Conservation (phyloP, 441 rosid genomes). For the Rhodomyrtus psidioides region DNA sequence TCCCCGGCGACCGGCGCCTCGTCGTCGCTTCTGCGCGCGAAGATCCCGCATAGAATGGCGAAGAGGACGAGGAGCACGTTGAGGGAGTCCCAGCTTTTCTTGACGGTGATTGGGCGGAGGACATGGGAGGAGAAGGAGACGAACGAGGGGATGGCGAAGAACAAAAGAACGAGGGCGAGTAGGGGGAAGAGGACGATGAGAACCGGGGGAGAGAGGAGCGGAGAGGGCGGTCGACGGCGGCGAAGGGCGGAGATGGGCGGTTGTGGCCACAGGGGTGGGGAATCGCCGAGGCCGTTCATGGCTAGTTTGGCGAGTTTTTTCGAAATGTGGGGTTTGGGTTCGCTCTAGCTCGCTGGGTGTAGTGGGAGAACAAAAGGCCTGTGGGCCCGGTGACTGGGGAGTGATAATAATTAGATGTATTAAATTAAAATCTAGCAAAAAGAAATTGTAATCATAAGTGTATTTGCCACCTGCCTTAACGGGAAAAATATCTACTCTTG, state of each 20-base stretch:
- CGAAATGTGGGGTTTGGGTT: neutral
- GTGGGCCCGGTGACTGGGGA: no score
- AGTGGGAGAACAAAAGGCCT: neutral
- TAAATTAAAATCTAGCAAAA: neutral
- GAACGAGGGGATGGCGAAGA: conserved; percentile 34
- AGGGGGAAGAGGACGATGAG: conserved; percentile 40
- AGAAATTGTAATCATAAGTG: neutral
- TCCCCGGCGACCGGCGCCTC: conserved; percentile 16
- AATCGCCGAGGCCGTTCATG: conserved; percentile 22
- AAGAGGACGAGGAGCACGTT: conserved; percentile 51
- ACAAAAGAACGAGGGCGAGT: conserved; percentile 27
- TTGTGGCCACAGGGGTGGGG: conserved; percentile 44
- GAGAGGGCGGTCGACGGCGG: conserved; percentile 27
- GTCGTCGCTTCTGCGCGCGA: conserved; percentile 49
- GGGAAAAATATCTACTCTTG: neutral
- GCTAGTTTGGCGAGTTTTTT: neutral
- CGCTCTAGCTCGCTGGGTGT: neutral
- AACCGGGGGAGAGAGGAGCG: conserved; percentile 32
- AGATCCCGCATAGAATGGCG: conserved; percentile 64
- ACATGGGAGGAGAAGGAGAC: conserved; percentile 32
- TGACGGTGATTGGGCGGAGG: conserved; percentile 27
- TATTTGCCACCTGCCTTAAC: neutral
- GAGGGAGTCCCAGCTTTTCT: conserved; percentile 61
- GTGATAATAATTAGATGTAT: neutral
- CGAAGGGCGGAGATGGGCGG: conserved; percentile 21